These are phyloP conservation scores for Ilyonectria robusta DNA, from an alignment of 2,329 filamentous ascomycete genomes.

Conservation along the genomic window DNA sequence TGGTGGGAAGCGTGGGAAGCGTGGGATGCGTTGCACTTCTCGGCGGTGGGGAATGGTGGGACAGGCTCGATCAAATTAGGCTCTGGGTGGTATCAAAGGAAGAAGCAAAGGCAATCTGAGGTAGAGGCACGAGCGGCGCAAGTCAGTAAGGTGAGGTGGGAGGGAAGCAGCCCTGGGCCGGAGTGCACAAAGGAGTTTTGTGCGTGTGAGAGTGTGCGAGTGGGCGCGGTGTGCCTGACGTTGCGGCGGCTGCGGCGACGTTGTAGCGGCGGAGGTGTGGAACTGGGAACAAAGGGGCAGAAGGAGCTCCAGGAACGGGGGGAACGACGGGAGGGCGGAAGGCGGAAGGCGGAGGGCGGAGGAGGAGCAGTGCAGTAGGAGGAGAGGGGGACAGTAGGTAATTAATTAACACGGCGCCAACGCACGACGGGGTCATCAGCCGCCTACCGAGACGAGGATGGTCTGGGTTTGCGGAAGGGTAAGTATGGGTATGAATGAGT, in stretches of 20 bases:
- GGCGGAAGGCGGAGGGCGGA: constrained; percentile 34
- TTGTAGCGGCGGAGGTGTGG: constrained; percentile 41
- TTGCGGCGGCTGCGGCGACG: constrained; percentile 42
- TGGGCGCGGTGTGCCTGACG: constrained; percentile 24
- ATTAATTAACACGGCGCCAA: constrained; percentile 29
- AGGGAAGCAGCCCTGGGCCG: constrained; percentile 15
- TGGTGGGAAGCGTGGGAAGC: constrained; percentile 21
- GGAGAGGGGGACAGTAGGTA: constrained; percentile 31
- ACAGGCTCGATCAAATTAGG: constrained; percentile 28
- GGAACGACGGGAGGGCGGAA: constrained; percentile 45
- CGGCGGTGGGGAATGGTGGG: constrained; percentile 25
- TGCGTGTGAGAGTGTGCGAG: constrained; percentile 11
- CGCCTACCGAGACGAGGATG: constrained; percentile 20
- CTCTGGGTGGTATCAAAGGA: constrained; percentile 28
- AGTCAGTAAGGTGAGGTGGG: constrained; percentile 15
- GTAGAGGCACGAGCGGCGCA: constrained; percentile 15
- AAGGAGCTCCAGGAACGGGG: constrained; percentile 41
- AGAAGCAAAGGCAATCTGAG: constrained; percentile 20
- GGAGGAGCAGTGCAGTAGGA: constrained; percentile 13
- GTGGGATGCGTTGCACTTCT: constrained; percentile 21
- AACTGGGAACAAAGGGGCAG: constrained; percentile 42
- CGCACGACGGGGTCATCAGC: constrained; percentile 28
- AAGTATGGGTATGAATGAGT: background rate
- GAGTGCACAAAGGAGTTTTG: constrained; percentile 22
- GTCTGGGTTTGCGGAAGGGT: constrained; percentile 12